Conservation (phyloP, 2,329 filamentous ascomycete genomes). For the Colletotrichum australisinense region DNA sequence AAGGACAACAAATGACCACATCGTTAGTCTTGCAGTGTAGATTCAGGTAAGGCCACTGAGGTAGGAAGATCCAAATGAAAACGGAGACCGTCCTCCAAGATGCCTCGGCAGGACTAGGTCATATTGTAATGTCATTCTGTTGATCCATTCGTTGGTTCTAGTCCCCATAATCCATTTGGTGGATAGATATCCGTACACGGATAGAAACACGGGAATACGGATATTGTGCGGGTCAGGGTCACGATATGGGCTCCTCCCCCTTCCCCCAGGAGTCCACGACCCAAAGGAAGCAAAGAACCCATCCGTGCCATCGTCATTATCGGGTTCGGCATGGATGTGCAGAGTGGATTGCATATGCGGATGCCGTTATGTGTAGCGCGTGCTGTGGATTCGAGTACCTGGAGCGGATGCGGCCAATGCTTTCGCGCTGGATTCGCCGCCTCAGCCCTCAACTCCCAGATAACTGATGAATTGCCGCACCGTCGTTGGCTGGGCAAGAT, state of each 20-base stretch:
- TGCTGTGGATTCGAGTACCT: not conserved
- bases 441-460: not conserved
- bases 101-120: not conserved
- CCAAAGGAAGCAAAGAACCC: not conserved
- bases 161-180: not conserved
- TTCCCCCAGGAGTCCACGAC: slow-evolving; percentile 21
- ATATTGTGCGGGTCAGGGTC: slow-evolving; percentile 14
- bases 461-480: not conserved
- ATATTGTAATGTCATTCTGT: slow-evolving; percentile 5
- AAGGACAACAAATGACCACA: slow-evolving; percentile 9
- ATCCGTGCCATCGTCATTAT: slow-evolving; percentile 27
- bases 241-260: slow-evolving; percentile 6
- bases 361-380: slow-evolving; percentile 3
- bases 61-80: slow-evolving; percentile 22
- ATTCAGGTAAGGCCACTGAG: slow-evolving; percentile 8
- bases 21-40: slow-evolving; percentile 6
- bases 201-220: slow-evolving; percentile 29
- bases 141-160: not conserved
- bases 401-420: not conserved
- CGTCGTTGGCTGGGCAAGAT: not conserved
- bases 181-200: slow-evolving; percentile 1
- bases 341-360: slow-evolving; percentile 17
- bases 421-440: not conserved
- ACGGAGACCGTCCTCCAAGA: not conserved
- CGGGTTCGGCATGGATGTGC: slow-evolving; percentile 17